Base-by-base conservation (phyloP, 345 rosid genomes). In the Populus davidiana region DNA sequence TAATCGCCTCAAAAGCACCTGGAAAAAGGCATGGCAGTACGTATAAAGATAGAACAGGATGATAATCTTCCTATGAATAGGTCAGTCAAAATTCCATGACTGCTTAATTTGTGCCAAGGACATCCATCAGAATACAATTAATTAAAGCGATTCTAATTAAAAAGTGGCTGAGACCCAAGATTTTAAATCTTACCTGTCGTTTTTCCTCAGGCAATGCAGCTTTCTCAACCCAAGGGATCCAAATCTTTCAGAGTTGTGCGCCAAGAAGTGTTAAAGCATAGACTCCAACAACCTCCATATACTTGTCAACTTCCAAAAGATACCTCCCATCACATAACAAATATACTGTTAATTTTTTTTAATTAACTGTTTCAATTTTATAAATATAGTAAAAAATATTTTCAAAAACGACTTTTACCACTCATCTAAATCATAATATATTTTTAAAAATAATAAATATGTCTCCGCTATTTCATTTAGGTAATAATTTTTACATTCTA, bases 161-260 rank as follows among this genome's bases (percentile, higher is more conserved):
- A 31, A 35, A 50, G 27, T 39, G 27, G 44, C 1, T 8, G 23
- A 16, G 10, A 67, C 36, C 69, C 62, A 59, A 67, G 14, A 29
- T 11, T 23, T 17, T 20, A 50, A 61, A 35, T 38, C 38, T 47
- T 86, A 95, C 99, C 93, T 89, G 93, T 78, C 87, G 87, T 75
- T 78, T 87, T 79, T 90, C 95, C 80, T 91, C 96, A 11, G 97
- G 96, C 79, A 95, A 71, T 39, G 86, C 80, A 85, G 97, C 91
- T 75, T 89, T 84, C 88, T 93, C 96, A 62, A 89, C 87, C 99
- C 99, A 93, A 68, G 93, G 80, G 78, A 93, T 86, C 86, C 72
- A 89, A 43, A 77, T 93, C 89, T 29, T 82, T 83, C 73, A 87
- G 82, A 73, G 75, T 75, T 62, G 78, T 87, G 31, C 0, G 31